Percentiles rank a stretch among this genome's conserved stretches.
phyloP scores from a whole-genome alignment of 2,329 filamentous ascomycete genomes.

The Xylariaceae sp. region DNA sequence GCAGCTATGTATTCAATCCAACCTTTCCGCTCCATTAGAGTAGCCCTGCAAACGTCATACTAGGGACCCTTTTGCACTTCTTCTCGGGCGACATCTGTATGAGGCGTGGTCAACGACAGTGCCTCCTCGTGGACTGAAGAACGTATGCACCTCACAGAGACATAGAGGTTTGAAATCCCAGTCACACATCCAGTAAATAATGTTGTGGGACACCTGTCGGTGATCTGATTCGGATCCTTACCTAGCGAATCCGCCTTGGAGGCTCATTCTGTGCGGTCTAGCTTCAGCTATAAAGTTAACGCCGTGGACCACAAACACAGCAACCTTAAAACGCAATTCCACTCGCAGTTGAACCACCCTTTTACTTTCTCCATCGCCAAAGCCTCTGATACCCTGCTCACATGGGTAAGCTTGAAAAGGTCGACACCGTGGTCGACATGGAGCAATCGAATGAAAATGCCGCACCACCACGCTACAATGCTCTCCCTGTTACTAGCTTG shows the following conservation, averaged over 20 bases:
- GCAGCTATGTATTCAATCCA: background rate
- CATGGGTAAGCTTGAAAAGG: slow-evolving; percentile 20
- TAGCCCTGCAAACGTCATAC: background rate
- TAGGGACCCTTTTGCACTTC: background rate
- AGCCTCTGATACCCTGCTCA: background rate
- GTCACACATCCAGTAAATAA: background rate
- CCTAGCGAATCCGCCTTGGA: background rate
- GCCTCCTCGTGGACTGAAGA: background rate
- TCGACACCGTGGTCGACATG: background rate
- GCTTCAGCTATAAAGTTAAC: slow-evolving; percentile 11
- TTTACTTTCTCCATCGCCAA: background rate
- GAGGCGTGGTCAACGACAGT: background rate
- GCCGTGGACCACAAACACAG: background rate
- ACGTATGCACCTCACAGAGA: background rate
- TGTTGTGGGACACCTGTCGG: slow-evolving; percentile 7
- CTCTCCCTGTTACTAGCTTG: slow-evolving; percentile 2
- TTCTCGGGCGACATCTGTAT: background rate
- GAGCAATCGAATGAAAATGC: slow-evolving; percentile 3
- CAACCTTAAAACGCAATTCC: background rate
- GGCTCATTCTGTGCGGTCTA: background rate
- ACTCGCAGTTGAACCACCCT: background rate
- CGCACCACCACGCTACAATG: slow-evolving; percentile 32
- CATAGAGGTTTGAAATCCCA: background rate
- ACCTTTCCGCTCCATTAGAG: background rate
- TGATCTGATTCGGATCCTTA: slow-evolving; percentile 20